phyloP scores from a whole-genome alignment of 2,329 filamentous ascomycete species.

The Trichoderma simmonsii region DNA sequence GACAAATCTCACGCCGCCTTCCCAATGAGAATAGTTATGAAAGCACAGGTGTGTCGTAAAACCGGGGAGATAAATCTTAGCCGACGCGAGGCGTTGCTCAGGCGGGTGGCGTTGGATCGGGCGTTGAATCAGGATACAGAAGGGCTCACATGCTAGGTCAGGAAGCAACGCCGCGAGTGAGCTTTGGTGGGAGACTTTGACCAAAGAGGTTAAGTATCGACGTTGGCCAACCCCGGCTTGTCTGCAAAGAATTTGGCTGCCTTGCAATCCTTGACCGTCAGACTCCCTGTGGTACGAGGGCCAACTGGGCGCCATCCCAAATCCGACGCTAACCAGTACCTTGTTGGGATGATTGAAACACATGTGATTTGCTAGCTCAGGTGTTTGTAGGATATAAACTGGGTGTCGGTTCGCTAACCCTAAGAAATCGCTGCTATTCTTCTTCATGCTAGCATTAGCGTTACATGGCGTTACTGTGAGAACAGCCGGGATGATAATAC shows the following conservation, averaged over 20 bases:
- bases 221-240: not conserved
- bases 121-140: not conserved
- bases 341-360: not conserved
- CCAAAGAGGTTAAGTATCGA: not conserved
- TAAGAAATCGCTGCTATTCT: not conserved
- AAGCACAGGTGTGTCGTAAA: not conserved
- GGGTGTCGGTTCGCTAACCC: not conserved
- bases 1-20: not conserved
- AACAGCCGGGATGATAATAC: not conserved
- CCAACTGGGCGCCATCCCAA: not conserved
- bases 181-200: not conserved
- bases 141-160: not conserved
- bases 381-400: not conserved
- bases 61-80: not conserved
- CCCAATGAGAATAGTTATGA: not conserved
- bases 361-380: not conserved
- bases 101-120: not conserved
- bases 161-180: not conserved
- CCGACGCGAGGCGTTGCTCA: not conserved
- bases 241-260: not conserved
- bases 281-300: not conserved
- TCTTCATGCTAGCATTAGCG: not conserved
- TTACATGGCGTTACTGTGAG: not conserved
- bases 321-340: not conserved
- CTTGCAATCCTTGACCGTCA: not conserved